Percentiles rank a stretch among this genome's conserved stretches.
Evolutionary conservation across 2,329 filamentous ascomycete species (phyloP).

Genomic region (Chrysosporium queenslandicum): DNA sequence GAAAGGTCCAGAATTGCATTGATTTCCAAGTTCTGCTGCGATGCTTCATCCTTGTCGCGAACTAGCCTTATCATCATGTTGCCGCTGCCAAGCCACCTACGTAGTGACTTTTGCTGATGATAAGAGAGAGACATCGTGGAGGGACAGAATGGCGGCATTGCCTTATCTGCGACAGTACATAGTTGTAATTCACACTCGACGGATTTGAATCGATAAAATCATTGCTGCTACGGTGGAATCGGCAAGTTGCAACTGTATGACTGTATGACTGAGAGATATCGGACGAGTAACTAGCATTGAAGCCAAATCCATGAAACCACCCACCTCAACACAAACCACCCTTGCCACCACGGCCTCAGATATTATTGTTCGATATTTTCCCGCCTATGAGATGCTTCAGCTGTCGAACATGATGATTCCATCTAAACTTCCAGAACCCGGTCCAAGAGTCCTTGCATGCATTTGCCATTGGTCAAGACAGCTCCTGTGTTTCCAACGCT

Average conservation of each 20-base stretch:
- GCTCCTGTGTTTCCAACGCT: too few relatives aligned
- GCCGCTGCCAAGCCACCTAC: conserved; percentile 6
- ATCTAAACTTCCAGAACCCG: conserved; percentile 1
- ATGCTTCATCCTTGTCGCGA: neutral
- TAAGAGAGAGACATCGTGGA: too few relatives aligned
- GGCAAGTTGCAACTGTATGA: neutral
- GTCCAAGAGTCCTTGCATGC: neutral
- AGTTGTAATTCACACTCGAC: too few relatives aligned
- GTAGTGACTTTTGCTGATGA: too few relatives aligned
- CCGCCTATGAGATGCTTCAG: neutral
- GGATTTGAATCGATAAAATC: neutral
- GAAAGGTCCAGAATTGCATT: conserved; percentile 2
- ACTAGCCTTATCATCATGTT: neutral
- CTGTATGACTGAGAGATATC: neutral
- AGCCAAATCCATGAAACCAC: neutral
- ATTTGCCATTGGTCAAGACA: too few relatives aligned
- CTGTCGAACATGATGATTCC: neutral
- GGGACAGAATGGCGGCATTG: too few relatives aligned
- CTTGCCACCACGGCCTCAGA: neutral
- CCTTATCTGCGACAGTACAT: too few relatives aligned
- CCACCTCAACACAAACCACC: neutral
- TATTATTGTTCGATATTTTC: neutral
- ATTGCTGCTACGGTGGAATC: neutral
- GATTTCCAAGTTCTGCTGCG: neutral
- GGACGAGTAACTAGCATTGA: neutral